Evolutionary conservation across 257 asterid species (phyloP), one percentile per base, ranked within the genome.

Genomic region (Osmanthus fragrans): DNA sequence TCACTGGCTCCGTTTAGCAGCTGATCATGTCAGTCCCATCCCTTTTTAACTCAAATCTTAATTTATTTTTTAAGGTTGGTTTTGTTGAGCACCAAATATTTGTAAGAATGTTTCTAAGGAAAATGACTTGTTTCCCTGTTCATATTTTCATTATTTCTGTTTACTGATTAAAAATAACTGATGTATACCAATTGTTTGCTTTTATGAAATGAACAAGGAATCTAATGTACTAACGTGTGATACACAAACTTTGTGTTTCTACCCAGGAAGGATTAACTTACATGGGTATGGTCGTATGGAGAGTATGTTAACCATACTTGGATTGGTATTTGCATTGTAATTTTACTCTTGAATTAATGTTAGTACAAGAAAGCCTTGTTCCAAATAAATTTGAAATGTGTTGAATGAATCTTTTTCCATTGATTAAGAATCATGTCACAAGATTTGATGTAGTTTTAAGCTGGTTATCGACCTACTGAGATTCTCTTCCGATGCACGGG

Each of bases 1-100:
- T 34, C 97, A 88, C 81, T 76, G 87, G 82, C 91, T 88, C 29
- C 91, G 88, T 81, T 80, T 88, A 27, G 85, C 89, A 29, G 77
- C 89, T 74, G 86, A 80, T 18, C 88, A 79, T 77, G 92, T 91
- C 33, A 82, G 87, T 73, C 63, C 4, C 49, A 30, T 51, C 21
- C 0, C 2, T 37, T 40, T 19, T 37, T 49, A 4, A 13, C 19
- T 15, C 58, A 5, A 4, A 12, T 21, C 34, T 21, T 33, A 12
- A 0, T 7, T 45, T 5, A 0, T 40, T 34, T 34, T 73, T 16
- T 33, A 12, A 25, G 68, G 12, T 19, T 19, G 7, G 65, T 6
- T 25, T 27, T 36, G 33, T 25, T 39, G 34, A 36, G 69, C 69
- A 63, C 69, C 32, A 63, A 27, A 1, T 63, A 27, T 63, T 25